These are phyloP conservation scores for Fusarium tanahbumbuense DNA, from an alignment of 2,329 filamentous ascomycete species.

Conservation along the genomic window DNA sequence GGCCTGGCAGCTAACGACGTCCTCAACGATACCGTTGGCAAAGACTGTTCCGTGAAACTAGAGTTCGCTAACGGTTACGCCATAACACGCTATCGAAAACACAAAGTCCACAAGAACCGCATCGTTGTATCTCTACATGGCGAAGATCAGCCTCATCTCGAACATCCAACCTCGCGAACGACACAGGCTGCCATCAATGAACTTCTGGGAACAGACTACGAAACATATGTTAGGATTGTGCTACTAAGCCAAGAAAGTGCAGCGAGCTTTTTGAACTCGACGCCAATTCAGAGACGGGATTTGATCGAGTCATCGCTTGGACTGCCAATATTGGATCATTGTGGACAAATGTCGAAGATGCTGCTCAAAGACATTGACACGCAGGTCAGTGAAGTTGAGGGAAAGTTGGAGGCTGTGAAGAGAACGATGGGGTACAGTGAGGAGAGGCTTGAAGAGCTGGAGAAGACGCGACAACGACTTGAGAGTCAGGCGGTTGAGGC, in stretches of 20 bases:
- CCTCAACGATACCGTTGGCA: constrained; percentile 32
- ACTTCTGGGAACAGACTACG: constrained; percentile 32
- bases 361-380: constrained; percentile 23
- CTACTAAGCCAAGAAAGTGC: constrained; percentile 38
- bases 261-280: constrained; percentile 35
- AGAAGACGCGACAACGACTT: neutral
- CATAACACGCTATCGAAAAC: constrained; percentile 34
- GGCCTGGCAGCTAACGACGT: constrained; percentile 30
- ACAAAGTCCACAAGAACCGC: constrained; percentile 23
- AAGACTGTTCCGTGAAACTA: constrained; percentile 35
- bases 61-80: constrained; percentile 41
- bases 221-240: constrained; percentile 34
- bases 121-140: constrained; percentile 23
- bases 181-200: constrained; percentile 37
- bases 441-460: neutral
- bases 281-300: constrained; percentile 2
- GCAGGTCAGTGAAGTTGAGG: neutral
- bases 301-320: constrained; percentile 38
- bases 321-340: constrained; percentile 31
- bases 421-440: neutral
- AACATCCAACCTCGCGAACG: constrained; percentile 6
- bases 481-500: neutral
- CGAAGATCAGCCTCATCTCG: constrained; percentile 23
- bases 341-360: constrained; percentile 2
- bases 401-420: neutral